Evolutionary conservation across 2,329 filamentous ascomycete species (phyloP), one percentile per base, ranked within the genome.

Genomic region (Trichoderma gracile): DNA sequence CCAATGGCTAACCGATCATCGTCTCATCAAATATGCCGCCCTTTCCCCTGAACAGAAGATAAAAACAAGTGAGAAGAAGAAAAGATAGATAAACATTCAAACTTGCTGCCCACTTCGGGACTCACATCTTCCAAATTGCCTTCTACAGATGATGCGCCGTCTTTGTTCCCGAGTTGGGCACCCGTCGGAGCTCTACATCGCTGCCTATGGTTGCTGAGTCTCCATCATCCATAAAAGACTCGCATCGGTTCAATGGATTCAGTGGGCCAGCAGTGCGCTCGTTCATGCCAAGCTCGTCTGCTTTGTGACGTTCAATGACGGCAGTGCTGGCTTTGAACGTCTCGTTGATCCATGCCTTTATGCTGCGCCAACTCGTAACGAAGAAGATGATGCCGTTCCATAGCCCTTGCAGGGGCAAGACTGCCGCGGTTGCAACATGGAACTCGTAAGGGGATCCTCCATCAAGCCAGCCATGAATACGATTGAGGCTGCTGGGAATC

Each of bases 371-470:
- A 68, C 82, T 91, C 1, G 89, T 90, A 5, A 84, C 83, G 66
- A 90, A 85, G 76, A 93, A 94, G 63, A 95, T 91, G 59, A 91
- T 78, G 33, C 87, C 84, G 72, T 94, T 94, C 90, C 91, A 93
- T 38, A 92, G 84, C 0, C 91, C 91, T 74, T 94, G 91, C 1
- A 92, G 79, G 0, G 91, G 90, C 4, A 94, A 80, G 0, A 93
- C 90, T 1, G 91, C 81, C 2, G 89, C 87, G 7, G 88, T 87
- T 1, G 86, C 84, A 57, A 92, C 82, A 72, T 90, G 89, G 57
- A 92, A 84, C 12, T 82, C 83, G 72, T 87, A 93, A 65, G 81
- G 83, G 33, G 82, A 80, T 9, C 77, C 70, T 14, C 80, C 72
- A 57, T 84, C 76, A 8, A 86, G 76, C 67, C 92, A 82, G 67